A percentile compares a stretch with the other conserved stretches of the same genome.
Conservation (phyloP, 1,284 basidiomycete species). For the Meira nashicola region DNA sequence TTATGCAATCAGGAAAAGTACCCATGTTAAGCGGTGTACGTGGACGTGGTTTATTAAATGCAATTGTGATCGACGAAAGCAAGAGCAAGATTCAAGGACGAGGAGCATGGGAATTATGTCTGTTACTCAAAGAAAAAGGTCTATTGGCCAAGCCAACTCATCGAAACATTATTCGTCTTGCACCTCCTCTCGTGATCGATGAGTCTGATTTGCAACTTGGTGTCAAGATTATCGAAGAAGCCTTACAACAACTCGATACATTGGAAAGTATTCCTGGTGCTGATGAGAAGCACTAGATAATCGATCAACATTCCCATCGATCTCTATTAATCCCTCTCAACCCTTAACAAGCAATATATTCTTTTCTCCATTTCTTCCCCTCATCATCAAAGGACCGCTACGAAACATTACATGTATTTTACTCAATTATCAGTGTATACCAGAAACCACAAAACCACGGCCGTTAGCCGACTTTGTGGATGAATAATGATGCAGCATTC, state of each 20-base stretch:
- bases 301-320: neutral
- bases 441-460: constrained; percentile 4
- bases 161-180: constrained; percentile 91
- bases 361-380: constrained; percentile 7
- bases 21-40: constrained; percentile 70
- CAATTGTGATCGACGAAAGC: constrained; percentile 84
- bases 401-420: neutral
- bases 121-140: constrained; percentile 83
- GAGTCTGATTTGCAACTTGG: constrained; percentile 76
- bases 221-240: constrained; percentile 70
- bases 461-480: constrained; percentile 11
- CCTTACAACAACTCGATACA: constrained; percentile 71
- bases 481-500: too few relatives aligned
- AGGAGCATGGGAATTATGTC: constrained; percentile 91
- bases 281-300: constrained; percentile 10
- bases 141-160: constrained; percentile 94
- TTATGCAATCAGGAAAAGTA: constrained; percentile 41
- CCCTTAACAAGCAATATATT: neutral
- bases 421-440: neutral
- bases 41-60: constrained; percentile 84
- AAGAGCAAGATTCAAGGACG: constrained; percentile 70
- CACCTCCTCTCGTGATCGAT: constrained; percentile 86
- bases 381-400: neutral
- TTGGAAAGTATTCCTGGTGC: constrained; percentile 46
- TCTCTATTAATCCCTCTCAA: neutral